These are phyloP conservation scores for Colletotrichum abscissum DNA, from an alignment of 2,329 filamentous ascomycete genomes.

Conservation along the genomic window DNA sequence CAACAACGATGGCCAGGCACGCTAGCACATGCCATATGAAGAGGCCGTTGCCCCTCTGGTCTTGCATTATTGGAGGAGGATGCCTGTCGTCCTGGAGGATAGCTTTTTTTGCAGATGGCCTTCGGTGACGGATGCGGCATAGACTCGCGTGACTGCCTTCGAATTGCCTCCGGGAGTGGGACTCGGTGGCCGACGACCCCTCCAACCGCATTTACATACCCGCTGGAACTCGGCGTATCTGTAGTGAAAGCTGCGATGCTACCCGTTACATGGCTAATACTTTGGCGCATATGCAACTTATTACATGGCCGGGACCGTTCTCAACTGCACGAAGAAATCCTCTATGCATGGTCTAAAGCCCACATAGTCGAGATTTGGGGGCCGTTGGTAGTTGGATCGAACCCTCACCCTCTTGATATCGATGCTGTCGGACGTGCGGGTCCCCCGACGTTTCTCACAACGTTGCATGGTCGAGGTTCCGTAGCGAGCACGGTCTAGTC, in stretches of 20 bases:
- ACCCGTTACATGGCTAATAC: not conserved
- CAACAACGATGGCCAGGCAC: not conserved
- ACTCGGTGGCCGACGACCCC: slow-evolving; percentile 6
- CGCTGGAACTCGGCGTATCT: not conserved
- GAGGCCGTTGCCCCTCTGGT: not conserved
- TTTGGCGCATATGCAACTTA: slow-evolving; percentile 11
- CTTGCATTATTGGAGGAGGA: not conserved
- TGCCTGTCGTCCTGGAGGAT: not conserved
- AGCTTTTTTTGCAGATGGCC: not conserved
- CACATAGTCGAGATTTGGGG: not conserved
- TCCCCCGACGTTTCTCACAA: not conserved
- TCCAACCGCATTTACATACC: slow-evolving; percentile 7
- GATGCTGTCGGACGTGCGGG: not conserved
- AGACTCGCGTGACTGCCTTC: slow-evolving; percentile 18
- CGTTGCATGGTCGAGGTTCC: not conserved
- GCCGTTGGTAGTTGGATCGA: not conserved
- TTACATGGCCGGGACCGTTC: not conserved
- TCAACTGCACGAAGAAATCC: not conserved
- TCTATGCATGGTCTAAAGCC: not conserved
- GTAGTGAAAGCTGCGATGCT: not conserved
- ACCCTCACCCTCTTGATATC: not conserved
- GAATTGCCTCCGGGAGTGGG: slow-evolving; percentile 11
- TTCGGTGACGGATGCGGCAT: slow-evolving; percentile 24
- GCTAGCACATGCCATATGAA: slow-evolving; percentile 13
- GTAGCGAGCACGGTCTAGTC: not conserved